Conservation (phyloP, 192 early-diverging fungal genomes). For the Rhizoclosmatium sp. region DNA sequence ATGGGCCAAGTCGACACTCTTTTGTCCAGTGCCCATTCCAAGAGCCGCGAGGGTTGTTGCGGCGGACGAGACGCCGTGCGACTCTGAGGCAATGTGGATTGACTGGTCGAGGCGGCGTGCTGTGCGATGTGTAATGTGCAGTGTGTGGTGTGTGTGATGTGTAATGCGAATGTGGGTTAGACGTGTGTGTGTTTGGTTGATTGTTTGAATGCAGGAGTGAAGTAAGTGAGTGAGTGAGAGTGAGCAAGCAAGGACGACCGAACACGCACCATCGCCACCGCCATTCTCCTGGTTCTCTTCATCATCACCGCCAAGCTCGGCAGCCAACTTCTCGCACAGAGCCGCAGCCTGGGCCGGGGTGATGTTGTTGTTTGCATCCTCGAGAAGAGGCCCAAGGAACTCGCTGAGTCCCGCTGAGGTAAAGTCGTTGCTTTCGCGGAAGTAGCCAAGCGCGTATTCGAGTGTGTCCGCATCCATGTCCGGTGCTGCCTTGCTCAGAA, state of each 20-base stretch:
- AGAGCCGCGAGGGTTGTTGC: slow-evolving; percentile 26
- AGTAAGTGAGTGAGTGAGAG: not conserved
- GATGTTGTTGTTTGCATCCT: slow-evolving; percentile 4
- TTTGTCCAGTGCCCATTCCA: slow-evolving; percentile 11
- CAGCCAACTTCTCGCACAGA: slow-evolving; percentile 9
- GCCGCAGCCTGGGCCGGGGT: slow-evolving; percentile 1
- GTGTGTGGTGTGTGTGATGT: not conserved
- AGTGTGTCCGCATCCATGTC: slow-evolving; percentile 39
- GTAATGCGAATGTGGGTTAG: too few relatives aligned
- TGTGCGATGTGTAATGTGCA: not conserved
- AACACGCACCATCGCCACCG: not conserved
- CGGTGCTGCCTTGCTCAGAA: slow-evolving; percentile 2
- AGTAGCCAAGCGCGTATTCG: slow-evolving; percentile 53
- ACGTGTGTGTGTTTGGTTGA: too few relatives aligned
- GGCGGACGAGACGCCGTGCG: not conserved
- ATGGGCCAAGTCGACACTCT: slow-evolving; percentile 26
- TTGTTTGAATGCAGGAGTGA: not conserved
- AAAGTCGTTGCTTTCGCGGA: slow-evolving; percentile 53
- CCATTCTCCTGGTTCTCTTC: not conserved
- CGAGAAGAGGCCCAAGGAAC: slow-evolving; percentile 60
- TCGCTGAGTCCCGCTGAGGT: slow-evolving; percentile 49
- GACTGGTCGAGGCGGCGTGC: not conserved
- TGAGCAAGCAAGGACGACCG: not conserved
- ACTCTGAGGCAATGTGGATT: slow-evolving; percentile 7
- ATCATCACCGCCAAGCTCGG: not conserved